Base-by-base conservation (phyloP, 2,329 filamentous ascomycete species). In the Pezicula carpinea region DNA sequence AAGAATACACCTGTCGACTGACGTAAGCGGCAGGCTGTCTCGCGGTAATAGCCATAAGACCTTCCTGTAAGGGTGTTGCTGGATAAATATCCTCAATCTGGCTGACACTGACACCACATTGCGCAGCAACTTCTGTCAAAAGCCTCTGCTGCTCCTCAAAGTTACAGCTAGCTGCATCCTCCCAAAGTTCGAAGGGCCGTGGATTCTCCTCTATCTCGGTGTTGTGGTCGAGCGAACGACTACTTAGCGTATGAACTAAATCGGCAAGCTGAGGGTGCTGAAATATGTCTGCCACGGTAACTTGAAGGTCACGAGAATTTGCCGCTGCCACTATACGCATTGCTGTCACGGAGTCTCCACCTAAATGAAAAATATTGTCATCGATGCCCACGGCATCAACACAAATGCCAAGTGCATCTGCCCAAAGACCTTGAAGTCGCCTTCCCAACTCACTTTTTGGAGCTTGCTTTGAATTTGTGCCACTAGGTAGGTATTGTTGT, bases 1-100 rank as follows among this genome's bases (percentile, higher is more conserved):
- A 40, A 2, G 38, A 13, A 26, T 40, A 40, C 18, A 40, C 38
- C 14, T 40, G 38, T 29, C 38, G 38, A 23, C 38, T 40, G 14
- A 40, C 38, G 6, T 40, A 40, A 40, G 38, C 38, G 38, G 38
- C 38, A 40, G 38, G 19, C n/a, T 64, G 56, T 35, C 38, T 40
- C 26, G 18, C 21, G 13, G 38, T 40, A 23, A 40, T 40, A 23
- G 38, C 38, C 38, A 40, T 40, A 14, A 40, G 38, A 23, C 38
- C 38, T 26, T 40, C 38, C n/a, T 40, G 38, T 40, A 40, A 13
- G 22, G 38, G 38, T n/a, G 38, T 40, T 26, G 17, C 23, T 4
- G 38, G 38, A 29, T 40, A 40, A 13, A 40, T 23, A 23, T 40
- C 21, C 22, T 40, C 38, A 40, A 40, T 40, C 18, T 40, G 32